Conservation (phyloP, 1,139 yeast species). For the Pneumocystis jirovecii region DNA sequence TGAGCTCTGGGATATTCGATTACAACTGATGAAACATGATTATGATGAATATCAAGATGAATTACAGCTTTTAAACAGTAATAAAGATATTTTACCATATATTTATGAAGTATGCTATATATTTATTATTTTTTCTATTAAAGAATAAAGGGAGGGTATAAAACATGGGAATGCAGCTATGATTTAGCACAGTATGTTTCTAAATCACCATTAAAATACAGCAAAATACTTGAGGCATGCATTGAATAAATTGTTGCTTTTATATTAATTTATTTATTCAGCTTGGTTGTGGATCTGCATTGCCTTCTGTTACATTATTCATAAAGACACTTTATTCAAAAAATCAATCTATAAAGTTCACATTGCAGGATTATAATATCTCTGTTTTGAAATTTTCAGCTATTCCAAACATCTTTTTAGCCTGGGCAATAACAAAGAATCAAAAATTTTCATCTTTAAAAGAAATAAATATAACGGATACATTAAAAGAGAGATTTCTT, state of each 20-base stretch:
- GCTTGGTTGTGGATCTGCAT: conserved; percentile 1
- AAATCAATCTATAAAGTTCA: not conserved
- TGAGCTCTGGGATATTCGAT: not conserved
- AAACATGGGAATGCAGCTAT: conserved; percentile 2
- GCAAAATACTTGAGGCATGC: not conserved
- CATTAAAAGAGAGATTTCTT: not conserved
- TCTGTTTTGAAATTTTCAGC: not conserved
- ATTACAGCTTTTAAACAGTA: not conserved
- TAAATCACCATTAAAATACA: not conserved
- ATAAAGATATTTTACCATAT: not conserved
- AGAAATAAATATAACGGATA: not conserved
- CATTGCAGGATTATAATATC: not conserved
- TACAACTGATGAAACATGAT: not conserved
- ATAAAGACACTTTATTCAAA: not conserved
- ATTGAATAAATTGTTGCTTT: not conserved
- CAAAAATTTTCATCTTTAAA: not conserved
- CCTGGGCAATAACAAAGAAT: not conserved
- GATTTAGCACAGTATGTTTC: not conserved
- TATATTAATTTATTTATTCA: not conserved
- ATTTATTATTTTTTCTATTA: not conserved
- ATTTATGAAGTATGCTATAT: not conserved
- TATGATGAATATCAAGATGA: not conserved
- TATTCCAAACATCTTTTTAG: not conserved
- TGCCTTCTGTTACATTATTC: not conserved
- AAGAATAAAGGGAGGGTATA: not conserved